A percentile compares a stretch with the other conserved stretches of the same genome.
Conservation (phyloP, 768 basidiomycete genomes). For the Obba rivulosa region DNA sequence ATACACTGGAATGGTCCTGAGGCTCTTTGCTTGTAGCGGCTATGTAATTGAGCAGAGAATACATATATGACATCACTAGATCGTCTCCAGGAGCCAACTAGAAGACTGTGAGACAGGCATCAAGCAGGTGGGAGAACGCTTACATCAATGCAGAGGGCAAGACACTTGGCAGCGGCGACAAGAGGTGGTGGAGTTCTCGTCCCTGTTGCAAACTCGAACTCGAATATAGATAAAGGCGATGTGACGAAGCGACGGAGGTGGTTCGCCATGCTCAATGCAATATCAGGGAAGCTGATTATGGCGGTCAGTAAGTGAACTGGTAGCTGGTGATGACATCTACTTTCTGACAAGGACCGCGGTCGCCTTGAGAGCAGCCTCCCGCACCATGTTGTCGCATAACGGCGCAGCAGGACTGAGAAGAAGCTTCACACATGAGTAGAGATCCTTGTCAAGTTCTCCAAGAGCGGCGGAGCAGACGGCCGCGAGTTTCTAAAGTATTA, state of each 20-base stretch:
- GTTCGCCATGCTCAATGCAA: conserved; percentile 65
- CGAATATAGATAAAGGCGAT: conserved; percentile 82
- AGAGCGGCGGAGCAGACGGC: conserved; percentile 75
- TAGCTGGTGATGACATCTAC: conserved; percentile 44
- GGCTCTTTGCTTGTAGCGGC: conserved; percentile 78
- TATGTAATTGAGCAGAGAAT: conserved; percentile 91
- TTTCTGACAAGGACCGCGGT: conserved; percentile 81
- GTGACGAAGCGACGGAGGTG: conserved; percentile 87
- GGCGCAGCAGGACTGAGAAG: conserved; percentile 80
- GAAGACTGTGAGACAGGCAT: conserved; percentile 1
- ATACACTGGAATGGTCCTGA: conserved; percentile 43
- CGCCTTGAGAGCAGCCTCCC: conserved; percentile 86
- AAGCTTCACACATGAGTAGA: conserved; percentile 64
- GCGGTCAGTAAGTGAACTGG: not conserved
- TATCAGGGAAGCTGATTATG: conserved; percentile 79
- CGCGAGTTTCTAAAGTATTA: conserved; percentile 67
- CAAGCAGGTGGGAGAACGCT: conserved; percentile 9
- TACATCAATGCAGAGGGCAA: conserved; percentile 86
- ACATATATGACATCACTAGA: conserved; percentile 91
- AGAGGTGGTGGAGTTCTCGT: conserved; percentile 73
- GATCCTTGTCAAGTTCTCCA: conserved; percentile 58
- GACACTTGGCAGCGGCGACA: conserved; percentile 81
- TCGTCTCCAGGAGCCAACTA: conserved; percentile 85
- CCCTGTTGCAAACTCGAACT: conserved; percentile 74
- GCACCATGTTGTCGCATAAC: conserved; percentile 75